Conservation (phyloP, 805 yeast genomes). For the Candida chilensis region DNA sequence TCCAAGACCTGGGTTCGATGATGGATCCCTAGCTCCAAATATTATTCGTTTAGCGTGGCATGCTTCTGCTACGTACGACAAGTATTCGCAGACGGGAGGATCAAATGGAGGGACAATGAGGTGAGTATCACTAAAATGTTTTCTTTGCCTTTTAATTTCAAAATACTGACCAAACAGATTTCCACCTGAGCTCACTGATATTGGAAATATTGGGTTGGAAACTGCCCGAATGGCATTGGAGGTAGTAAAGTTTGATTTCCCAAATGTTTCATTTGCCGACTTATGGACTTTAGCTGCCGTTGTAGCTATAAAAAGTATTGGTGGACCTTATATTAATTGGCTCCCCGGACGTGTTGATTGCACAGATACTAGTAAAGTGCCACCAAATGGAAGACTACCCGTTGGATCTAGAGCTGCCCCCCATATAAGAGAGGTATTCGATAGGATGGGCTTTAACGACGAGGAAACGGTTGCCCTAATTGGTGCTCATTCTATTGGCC, state of each 20-base stretch:
- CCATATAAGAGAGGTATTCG: slow-evolving; percentile 35
- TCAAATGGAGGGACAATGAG: slow-evolving; percentile 18
- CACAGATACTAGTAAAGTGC: slow-evolving; percentile 16
- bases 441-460: slow-evolving; percentile 47
- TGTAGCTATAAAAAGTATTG: slow-evolving; percentile 51
- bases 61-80: slow-evolving; percentile 37
- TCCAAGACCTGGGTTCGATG: too few species aligned
- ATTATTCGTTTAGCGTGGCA: slow-evolving; percentile 42
- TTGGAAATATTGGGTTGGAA: slow-evolving; percentile 39
- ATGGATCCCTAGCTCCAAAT: slow-evolving; percentile 47
- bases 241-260: slow-evolving; percentile 45
- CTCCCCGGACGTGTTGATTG: slow-evolving; percentile 39
- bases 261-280: slow-evolving; percentile 58
- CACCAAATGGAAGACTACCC: slow-evolving; percentile 43
- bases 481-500: slow-evolving; percentile 71
- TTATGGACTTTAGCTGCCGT: slow-evolving; percentile 70
- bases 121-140: background rate
- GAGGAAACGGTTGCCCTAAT: slow-evolving; percentile 65
- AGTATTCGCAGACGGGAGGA: slow-evolving; percentile 22
- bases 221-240: slow-evolving; percentile 47
- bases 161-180: slow-evolving; percentile 13
- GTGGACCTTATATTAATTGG: slow-evolving; percentile 57
- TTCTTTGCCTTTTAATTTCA: background rate
- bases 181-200: slow-evolving; percentile 45
- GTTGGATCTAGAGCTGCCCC: slow-evolving; percentile 34